Evolutionary conservation across 2,329 filamentous ascomycete genomes (phyloP), one percentile per base, ranked within the genome.

Genomic region (Clonostachys byssicola): DNA sequence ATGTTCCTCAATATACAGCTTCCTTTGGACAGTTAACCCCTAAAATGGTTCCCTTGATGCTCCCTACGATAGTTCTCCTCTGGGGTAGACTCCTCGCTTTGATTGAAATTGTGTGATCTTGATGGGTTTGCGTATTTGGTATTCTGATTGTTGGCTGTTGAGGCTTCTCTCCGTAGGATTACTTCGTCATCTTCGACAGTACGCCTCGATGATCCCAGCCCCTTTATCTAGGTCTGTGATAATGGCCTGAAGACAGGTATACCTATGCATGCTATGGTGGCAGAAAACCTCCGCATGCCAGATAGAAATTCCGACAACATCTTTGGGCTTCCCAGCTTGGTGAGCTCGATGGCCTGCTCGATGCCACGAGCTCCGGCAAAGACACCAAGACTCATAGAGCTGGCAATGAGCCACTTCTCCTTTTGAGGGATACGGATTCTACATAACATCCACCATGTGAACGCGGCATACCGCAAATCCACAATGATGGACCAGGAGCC

Each of bases 401-500:
- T 54, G 1, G 68, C 62, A 10, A 74, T 64, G n/a, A 70, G 59
- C 17, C 71, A 60, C 54, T 72, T 74, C 39, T 75, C 71, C 13
- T 67, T 61, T 14, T 56, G 63, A 13, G 67, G 66, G 67, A 74
- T 74, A 33, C 69, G 65, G 9, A 74, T 49, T 0, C 63, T 61
- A 67, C 70, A 72, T 18, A 74, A 63, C 6, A 74, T 60, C 2
- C 69, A 57, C 69, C 72, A 74, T 0, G 71, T 70, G 6, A 73
- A 68, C 0, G 60, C 47, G 43, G 66, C 66, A 7, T 66, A 70
- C 44, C 66, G 65, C 43, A 71, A 67, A 48, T 72, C 68, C 42
- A 60, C 56, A 7, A 66, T 51, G 1, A 67, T 57, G 9, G 23
- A 10, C 23, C 23, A 30, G 23, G 23, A 30, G 23, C 23, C 23